Evolutionary conservation across 768 basidiomycete genomes (phyloP).

Genomic region (Boletellus emodensis): DNA sequence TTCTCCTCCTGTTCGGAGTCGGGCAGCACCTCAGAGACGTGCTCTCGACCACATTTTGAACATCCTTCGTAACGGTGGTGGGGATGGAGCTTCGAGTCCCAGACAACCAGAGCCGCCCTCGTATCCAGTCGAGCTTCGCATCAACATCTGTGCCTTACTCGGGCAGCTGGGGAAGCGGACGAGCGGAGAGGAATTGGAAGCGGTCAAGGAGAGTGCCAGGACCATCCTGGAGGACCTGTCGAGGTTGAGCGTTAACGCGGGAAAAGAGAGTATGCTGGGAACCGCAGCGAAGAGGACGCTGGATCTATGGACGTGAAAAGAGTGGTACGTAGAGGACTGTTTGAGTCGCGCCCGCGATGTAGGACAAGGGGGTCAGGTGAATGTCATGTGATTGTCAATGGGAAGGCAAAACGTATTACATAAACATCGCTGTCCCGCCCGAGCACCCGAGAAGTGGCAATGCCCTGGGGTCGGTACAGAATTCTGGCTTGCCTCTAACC

Average conservation of each 20-base stretch:
- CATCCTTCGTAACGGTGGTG: slow-evolving; percentile 48
- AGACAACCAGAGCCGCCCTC: slow-evolving; percentile 33
- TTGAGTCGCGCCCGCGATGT: not conserved
- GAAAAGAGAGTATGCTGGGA: slow-evolving; percentile 34
- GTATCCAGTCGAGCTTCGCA: slow-evolving; percentile 72
- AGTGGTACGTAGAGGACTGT: not conserved
- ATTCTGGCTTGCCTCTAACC: no score
- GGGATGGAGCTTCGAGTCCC: slow-evolving; percentile 38
- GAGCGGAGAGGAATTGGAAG: slow-evolving; percentile 43
- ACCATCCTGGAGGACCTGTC: slow-evolving; percentile 51
- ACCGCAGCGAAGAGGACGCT: slow-evolving; percentile 40
- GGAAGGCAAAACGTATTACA: no score
- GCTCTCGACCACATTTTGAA: slow-evolving; percentile 66
- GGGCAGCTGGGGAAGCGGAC: slow-evolving; percentile 57
- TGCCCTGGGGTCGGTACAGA: no score
- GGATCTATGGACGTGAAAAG: slow-evolving; percentile 35
- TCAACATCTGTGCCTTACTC: slow-evolving; percentile 72
- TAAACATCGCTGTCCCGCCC: no score
- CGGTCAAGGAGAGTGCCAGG: slow-evolving; percentile 47
- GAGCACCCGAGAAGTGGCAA: not conserved
- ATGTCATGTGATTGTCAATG: not conserved
- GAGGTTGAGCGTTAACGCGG: slow-evolving; percentile 30
- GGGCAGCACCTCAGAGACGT: slow-evolving; percentile 44
- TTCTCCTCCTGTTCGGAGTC: slow-evolving; percentile 38
- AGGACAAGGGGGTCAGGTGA: not conserved